Base-by-base conservation (phyloP, 768 basidiomycete genomes). In the Macrolepiota fuliginosa region DNA sequence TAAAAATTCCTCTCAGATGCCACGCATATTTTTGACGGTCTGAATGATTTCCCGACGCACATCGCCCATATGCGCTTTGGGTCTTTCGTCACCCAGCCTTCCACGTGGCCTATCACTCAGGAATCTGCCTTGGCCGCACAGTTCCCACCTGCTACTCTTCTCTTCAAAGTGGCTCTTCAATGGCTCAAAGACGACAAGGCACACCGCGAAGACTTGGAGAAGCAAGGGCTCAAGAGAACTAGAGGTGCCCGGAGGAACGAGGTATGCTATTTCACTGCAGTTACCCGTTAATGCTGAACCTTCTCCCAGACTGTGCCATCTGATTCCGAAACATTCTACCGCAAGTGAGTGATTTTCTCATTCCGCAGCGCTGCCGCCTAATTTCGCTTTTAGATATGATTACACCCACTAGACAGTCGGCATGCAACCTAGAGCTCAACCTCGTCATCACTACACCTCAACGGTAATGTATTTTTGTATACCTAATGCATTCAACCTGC, bases 21-120 rank as follows among this genome's bases (percentile, higher is more conserved):
- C 11, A 98, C 96, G 1, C 97, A 99, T 73, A 97, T 99, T 68
- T 97, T 95, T 65, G 96, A 98, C 71, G 96, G 96, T 11, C 75
- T 98, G 32, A 83, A 85, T 68, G 74, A 82, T n/a, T 98, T 96
- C 77, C 96, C 97, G 3, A 98, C 96, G 0, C 93, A 96, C 69
- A 79, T 98, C 62, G 87, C 87, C 4, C 97, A 98, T 70, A 90
- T 99, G 87, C 86, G 90, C 25, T 81, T 94, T 51, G 97, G 97
- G 3, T 75, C 79, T 12, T 86, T 95, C 58, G 77, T 87, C 12
- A 86, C 83, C 1, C 77, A 79, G 17, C 89, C 91, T 2, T 82
- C 84, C 13, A 69, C 85, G 6, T 98, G 95, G 94, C 86, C 88
- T 2, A 72, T 83, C n/a, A 63, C 72, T 7, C 45, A 67, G 36